These are phyloP conservation scores for Phaeophleospora eucalypticola DNA, from an alignment of 2,329 filamentous ascomycete genomes.

Conservation along the genomic window DNA sequence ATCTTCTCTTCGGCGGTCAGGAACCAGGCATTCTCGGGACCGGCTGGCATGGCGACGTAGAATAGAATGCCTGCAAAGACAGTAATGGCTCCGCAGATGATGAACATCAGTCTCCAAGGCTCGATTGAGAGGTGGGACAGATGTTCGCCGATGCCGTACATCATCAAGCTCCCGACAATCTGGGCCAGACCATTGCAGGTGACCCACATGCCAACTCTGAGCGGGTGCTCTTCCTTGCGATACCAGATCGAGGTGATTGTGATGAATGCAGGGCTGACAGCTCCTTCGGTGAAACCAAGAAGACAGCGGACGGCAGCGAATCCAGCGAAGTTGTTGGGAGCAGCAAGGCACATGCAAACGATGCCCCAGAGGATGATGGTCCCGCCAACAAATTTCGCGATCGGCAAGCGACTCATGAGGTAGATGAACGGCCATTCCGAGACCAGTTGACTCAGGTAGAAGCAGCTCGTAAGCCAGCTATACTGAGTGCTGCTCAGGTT, in stretches of 20 bases:
- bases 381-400: conserved; percentile 49
- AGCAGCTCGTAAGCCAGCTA: conserved; percentile 47
- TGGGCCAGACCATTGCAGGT: conserved; percentile 47
- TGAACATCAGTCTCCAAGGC: conserved; percentile 48
- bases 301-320: conserved; percentile 27
- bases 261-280: conserved; percentile 45
- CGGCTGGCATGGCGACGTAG: conserved; percentile 45
- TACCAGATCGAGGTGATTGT: conserved; percentile 40
- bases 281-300: conserved; percentile 45
- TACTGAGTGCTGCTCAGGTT: conserved; percentile 45
- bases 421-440: conserved; percentile 51
- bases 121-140: conserved; percentile 33
- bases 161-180: conserved; percentile 44
- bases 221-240: conserved; percentile 28
- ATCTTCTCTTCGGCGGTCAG: conserved; percentile 42
- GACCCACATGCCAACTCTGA: conserved; percentile 37
- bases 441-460: conserved; percentile 41
- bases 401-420: conserved; percentile 47
- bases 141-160: conserved; percentile 50
- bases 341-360: conserved; percentile 45
- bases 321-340: conserved; percentile 37
- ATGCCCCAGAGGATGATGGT: conserved; percentile 44
- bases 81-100: conserved; percentile 50
- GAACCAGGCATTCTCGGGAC: conserved; percentile 49
- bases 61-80: conserved; percentile 43